Base-by-base conservation (phyloP, 306 rosid species). In the Spatholobus suberectus region DNA sequence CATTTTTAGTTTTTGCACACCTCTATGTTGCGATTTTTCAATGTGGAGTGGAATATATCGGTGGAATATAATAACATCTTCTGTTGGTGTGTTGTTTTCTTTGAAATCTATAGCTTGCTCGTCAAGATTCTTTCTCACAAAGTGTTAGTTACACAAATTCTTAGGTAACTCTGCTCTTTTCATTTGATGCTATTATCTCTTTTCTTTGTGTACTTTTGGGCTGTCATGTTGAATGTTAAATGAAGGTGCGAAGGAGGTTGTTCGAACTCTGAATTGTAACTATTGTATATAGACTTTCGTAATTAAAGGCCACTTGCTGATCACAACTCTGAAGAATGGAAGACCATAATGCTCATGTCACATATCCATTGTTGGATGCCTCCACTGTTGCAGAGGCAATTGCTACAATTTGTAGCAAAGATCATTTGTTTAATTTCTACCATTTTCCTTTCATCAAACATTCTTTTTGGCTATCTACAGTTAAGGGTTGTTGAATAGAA, bases 81-180 rank as follows among this genome's bases (percentile, higher is more conserved):
- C 72, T 76, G 65, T 78, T 70, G 71, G 35, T 29, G 4, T 62
- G 4, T 54, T n/a, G n/a, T 52, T 78, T 67, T 54, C 82, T 52
- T 57, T 73, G 72, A 57, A 75, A 43, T 55, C 59, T 65, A 51
- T 89, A 94, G 98, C 80, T 91, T 81, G 84, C 86, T 73, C 93
- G 76, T 83, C 97, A 91, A 88, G 94, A 90, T 76, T 89, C 99
- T 85, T 93, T 92, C 85, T 86, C 97, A 8, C 95, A 94, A 81
- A 89, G 90, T 43, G 93, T 85, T 82, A 84, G 23, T 79, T 93
- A 94, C 86, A 40, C 95, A 54, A 90, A 85, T 86, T 86, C 98
- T 83, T 97, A 96, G 89, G 97, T 93, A 92, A 76, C 27, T 34
- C 52, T 72, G 52, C 84, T 79, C 63, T 34, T 58, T 70, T 34